Evolutionary conservation across 2,329 filamentous ascomycete species (phyloP), one percentile per base, ranked within the genome.

Genomic region (Waltergamsia citrina): DNA sequence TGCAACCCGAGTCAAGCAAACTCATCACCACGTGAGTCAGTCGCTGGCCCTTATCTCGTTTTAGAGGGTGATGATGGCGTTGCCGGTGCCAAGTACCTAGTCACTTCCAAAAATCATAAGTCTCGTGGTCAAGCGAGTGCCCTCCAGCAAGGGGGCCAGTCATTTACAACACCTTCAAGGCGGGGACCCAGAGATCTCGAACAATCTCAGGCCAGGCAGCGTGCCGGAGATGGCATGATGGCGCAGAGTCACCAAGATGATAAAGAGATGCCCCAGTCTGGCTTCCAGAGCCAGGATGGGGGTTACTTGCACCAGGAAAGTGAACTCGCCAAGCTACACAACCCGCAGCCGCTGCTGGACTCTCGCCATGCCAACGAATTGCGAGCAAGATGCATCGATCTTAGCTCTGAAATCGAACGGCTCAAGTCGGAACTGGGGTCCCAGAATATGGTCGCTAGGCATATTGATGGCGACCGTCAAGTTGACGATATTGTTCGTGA

Each of bases 351-450:
- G 16, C 46, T 59, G 17, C 48, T 56, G 30, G 51, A 57, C 19
- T 49, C 54, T 11, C 54, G 60, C 17, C 63, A 67, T 38, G 45
- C 54, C 7, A 67, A 63, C 41, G 46, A 45, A 29, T 69, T 54
- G 65, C 60, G 57, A 38, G 53, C 59, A 5, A 54, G 52, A 6
- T 67, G 65, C 38, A 43, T 60, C 36, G 50, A 54, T 14, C 43
- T 69, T 36, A 56, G 54, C 23, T 48, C 56, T 2, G 60, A 68
- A 42, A 51, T 64, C 27, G 54, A 62, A 10, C 50, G 56, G 12
- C 50, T 65, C 34, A 62, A 60, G 32, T 54, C 57, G 4, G 59
- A 64, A 40, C 47, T 60, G n/a, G n/a, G n/a, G n/a, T n/a, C n/a
- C n/a, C n/a, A n/a, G n/a, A n/a, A n/a, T n/a, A n/a, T n/a, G n/a